Evolutionary conservation across 2,329 filamentous ascomycete genomes (phyloP).

Genomic region (Thelonectria blattea): DNA sequence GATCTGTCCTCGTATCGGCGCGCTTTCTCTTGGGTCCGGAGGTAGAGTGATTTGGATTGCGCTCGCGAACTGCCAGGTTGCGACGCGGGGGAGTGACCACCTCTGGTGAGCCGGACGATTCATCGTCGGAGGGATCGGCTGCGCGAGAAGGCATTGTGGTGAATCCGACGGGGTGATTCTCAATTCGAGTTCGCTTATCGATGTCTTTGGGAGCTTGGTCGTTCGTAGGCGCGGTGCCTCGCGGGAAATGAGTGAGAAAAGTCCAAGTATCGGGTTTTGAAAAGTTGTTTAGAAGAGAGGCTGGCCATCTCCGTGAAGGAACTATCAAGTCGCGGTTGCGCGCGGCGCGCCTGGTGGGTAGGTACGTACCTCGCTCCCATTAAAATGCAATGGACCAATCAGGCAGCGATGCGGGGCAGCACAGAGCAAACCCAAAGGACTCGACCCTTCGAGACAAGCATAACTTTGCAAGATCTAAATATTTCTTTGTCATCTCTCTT

Average conservation of each 20-base stretch:
- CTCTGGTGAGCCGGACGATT: conserved; percentile 30
- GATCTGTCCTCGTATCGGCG: conserved; percentile 32
- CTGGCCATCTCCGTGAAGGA: neutral
- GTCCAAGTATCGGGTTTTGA: neutral
- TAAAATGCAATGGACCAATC: neutral
- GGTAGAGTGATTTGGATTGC: conserved; percentile 26
- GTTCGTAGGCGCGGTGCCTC: neutral
- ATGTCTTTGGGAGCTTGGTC: neutral
- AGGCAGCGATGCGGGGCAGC: no score
- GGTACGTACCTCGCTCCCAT: conserved; percentile 18
- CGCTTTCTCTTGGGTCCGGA: conserved; percentile 44
- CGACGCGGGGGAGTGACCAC: conserved; percentile 27
- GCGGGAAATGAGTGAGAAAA: neutral
- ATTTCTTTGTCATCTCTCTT: no score
- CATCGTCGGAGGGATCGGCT: conserved; percentile 27
- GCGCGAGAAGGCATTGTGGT: conserved; percentile 38
- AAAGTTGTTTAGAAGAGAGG: neutral
- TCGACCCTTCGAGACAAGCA: no score
- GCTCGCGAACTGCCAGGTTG: conserved; percentile 37
- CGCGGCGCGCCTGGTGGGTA: neutral
- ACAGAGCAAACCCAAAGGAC: neutral
- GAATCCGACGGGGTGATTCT: neutral
- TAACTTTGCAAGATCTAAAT: no score
- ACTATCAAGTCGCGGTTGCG: conserved; percentile 7
- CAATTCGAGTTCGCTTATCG: neutral